Evolutionary conservation across 306 rosid species (phyloP).

Genomic region (Malus fusca): DNA sequence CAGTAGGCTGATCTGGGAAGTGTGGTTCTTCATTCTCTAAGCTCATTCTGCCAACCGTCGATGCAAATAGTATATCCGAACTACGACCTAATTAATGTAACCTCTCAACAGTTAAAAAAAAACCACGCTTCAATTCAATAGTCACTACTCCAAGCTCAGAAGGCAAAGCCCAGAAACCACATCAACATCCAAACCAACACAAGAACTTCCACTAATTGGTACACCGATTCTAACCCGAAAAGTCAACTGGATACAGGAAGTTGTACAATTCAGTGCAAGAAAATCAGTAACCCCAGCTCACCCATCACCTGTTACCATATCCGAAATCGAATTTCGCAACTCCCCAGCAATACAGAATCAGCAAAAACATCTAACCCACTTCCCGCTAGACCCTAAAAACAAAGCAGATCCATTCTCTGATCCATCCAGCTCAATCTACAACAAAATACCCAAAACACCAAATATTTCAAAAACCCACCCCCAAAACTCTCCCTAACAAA

Average conservation of each 20-base stretch:
- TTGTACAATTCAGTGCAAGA: constrained; percentile 7
- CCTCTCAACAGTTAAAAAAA: constrained; percentile 15
- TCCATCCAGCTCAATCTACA: constrained; percentile 51
- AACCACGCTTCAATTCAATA: constrained; percentile 19
- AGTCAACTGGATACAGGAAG: neutral
- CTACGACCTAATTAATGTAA: constrained; percentile 17
- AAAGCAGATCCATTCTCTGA: constrained; percentile 33
- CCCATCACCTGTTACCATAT: constrained; percentile 12
- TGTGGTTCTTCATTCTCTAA: constrained; percentile 41
- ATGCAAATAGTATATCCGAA: constrained; percentile 16
- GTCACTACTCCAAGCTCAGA: constrained; percentile 14
- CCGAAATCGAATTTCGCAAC: constrained; percentile 19
- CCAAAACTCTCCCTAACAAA: constrained; percentile 15
- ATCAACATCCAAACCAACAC: constrained; percentile 4
- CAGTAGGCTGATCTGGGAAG: constrained; percentile 31
- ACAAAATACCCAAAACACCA: constrained; percentile 19
- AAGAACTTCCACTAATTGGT: constrained; percentile 6
- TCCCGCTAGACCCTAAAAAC: constrained; percentile 13
- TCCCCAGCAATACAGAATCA: constrained; percentile 13
- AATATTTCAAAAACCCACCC: constrained; percentile 18
- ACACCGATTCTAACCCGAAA: constrained; percentile 18
- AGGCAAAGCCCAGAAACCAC: neutral
- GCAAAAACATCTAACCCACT: constrained; percentile 4
- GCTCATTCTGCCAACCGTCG: constrained; percentile 55
- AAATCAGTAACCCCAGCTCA: constrained; percentile 16